These are phyloP conservation scores for Magnolia sinica DNA, from an alignment of 164 flowering plant genomes.

Conservation along the genomic window DNA sequence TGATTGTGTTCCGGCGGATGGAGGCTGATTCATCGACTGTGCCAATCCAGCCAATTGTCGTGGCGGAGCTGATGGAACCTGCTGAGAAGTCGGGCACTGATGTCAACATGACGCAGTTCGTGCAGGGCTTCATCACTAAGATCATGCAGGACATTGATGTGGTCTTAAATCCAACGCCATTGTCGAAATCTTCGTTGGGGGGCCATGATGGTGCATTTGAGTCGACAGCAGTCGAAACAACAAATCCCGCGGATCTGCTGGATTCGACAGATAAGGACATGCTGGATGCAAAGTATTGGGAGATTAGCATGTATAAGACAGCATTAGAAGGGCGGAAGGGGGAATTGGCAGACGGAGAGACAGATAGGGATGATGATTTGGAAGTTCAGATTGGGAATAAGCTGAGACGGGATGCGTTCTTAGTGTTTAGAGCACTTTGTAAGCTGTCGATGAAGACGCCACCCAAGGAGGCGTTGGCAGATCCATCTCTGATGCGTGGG, in stretches of 20 bases:
- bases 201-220: constrained; percentile 95
- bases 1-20: constrained; percentile 95
- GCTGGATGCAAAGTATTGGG: constrained; percentile 99
- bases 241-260: constrained; percentile 93
- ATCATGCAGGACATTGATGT: constrained; percentile 94
- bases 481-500: constrained; percentile 94
- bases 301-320: constrained; percentile 98
- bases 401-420: constrained; percentile 92
- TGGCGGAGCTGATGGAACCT: constrained; percentile 95
- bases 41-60: constrained; percentile 97
- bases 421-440: constrained; percentile 95
- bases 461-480: constrained; percentile 86
- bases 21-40: constrained; percentile 96
- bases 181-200: constrained; percentile 28
- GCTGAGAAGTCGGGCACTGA: constrained; percentile 75
- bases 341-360: constrained; percentile 91
- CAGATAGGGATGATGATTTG: constrained; percentile 85
- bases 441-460: constrained; percentile 99
- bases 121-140: constrained; percentile 93
- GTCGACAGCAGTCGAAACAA: constrained; percentile 71
- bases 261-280: constrained; percentile 99
- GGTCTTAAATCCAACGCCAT: constrained; percentile 71
- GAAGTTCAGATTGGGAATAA: constrained; percentile 99
- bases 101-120: constrained; percentile 75
- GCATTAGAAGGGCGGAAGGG: constrained; percentile 99